Base-by-base conservation (phyloP, 371 early-diverging fungal species). In the Mortierella sp. region DNA sequence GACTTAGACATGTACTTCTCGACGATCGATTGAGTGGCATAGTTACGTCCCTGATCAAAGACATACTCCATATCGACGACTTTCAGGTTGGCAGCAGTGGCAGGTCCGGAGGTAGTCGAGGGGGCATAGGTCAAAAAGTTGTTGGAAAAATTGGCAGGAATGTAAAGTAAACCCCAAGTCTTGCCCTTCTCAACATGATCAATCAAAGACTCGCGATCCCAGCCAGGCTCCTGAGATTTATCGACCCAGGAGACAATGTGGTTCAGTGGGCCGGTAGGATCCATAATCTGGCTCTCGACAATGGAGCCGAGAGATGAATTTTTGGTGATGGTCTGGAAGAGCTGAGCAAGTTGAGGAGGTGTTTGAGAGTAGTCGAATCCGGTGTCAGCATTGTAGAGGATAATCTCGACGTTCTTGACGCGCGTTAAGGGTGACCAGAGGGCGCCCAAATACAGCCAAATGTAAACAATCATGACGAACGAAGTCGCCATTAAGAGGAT, bases 61-160 rank as follows among this genome's bases (percentile, higher is more conserved):
- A 79, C 50, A 39, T 72, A 79, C 49, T 79, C 73, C 55, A 72
- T 65, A 21, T 60, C 62, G 7, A 72, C 60, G 17, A 54, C 31
- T 50, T 70, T 72, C 26, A 63, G 11, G 21, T 46, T 42, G 2
- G 37, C 58, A 3, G 66, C 47, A 9, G 62, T 73, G 3, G 66
- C 66, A 5, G 79, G 68, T 4, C 60, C 72, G 12, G 48, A 19
- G n/a, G 51, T 42, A 46, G 52, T 58, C 15, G 72, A 68, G 9
- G 76, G 76, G 0, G 76, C 65, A 46, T 56, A 69, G 30, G 70
- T 56, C 43, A 82, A 65, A 28, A 80, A 72, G 62, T 78, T 76
- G 66, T 75, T 72, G 50, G 76, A 75, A 44, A 82, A 81, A 58
- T 82, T 84, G 64, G 70, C 44, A 21, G 84, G 84, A 42, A 84